These are phyloP conservation scores for Nepenthes gracilis DNA, from an alignment of 148 eudicot species.

Conservation along the genomic window DNA sequence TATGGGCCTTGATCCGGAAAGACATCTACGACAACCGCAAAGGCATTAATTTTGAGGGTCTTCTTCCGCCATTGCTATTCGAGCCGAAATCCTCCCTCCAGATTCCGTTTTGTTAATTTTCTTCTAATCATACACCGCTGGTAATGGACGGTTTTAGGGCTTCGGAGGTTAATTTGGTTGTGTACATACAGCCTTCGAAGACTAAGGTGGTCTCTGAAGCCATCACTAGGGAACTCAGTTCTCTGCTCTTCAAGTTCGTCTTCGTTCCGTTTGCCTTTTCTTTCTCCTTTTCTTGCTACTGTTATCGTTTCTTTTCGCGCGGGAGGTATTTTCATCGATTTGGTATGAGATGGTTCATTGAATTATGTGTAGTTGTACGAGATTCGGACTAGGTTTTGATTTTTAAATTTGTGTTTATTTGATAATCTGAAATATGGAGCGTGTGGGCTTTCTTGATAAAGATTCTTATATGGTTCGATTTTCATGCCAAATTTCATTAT, in stretches of 20 bases:
- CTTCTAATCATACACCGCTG: neutral
- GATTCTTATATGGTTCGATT: neutral
- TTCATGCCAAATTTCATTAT: neutral
- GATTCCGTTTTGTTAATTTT: neutral
- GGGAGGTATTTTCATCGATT: neutral
- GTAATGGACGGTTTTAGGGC: constrained; percentile 47
- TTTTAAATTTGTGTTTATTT: too few species aligned
- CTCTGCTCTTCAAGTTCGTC: constrained; percentile 54
- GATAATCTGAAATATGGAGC: too few species aligned
- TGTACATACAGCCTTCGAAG: constrained; percentile 59
- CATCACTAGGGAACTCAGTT: constrained; percentile 44
- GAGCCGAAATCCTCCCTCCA: neutral
- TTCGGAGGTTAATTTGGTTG: constrained; percentile 39
- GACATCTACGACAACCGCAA: too few species aligned
- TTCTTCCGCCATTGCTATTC: too few species aligned
- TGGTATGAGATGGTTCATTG: neutral
- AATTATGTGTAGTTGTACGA: too few species aligned
- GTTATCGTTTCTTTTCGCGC: neutral
- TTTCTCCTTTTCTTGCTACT: neutral
- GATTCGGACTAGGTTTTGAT: too few species aligned
- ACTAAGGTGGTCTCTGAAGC: constrained; percentile 34
- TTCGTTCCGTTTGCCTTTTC: constrained; percentile 1
- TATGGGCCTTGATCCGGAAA: too few species aligned
- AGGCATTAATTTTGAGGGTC: too few species aligned
- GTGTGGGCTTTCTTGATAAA: too few species aligned